Conservation (phyloP, 108 stramenopile species). For the Discostella stelligeroides region DNA sequence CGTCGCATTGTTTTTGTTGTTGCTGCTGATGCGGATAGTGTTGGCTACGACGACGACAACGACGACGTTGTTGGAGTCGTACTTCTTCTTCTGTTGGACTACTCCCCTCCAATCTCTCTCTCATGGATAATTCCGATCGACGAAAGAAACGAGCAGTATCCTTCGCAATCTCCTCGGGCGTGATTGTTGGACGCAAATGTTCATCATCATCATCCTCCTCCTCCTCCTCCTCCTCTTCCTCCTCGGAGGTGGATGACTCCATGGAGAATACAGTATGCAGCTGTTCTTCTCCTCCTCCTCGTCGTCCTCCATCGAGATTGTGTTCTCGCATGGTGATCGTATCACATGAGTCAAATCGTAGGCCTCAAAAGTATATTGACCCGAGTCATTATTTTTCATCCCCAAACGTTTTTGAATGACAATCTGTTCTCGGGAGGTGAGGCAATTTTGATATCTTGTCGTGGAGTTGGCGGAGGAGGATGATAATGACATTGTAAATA, state of each 20-base stretch:
- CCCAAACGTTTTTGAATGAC: not conserved
- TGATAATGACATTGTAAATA: not conserved
- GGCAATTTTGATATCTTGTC: not conserved
- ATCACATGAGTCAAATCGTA: constrained; percentile 35
- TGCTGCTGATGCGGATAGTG: too few relatives aligned
- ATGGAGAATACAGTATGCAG: not conserved
- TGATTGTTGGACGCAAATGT: not conserved
- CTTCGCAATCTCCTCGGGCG: constrained; percentile 21
- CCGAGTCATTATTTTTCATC: not conserved
- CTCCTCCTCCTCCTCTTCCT: too few relatives aligned
- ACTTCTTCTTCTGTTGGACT: not conserved
- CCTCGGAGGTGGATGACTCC: constrained; percentile 10
- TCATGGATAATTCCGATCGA: constrained; percentile 25
- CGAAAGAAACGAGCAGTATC: constrained; percentile 48
- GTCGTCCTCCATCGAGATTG: not conserved
- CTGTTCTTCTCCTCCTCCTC: constrained; percentile 3
- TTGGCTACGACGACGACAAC: constrained; percentile 1
- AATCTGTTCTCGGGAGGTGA: constrained; percentile 2
- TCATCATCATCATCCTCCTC: too few relatives aligned
- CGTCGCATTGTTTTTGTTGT: not conserved
- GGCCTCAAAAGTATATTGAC: constrained; percentile 26
- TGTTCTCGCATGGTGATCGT: too few relatives aligned
- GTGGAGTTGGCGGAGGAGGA: not conserved
- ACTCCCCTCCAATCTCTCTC: constrained; percentile 5
- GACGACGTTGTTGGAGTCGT: not conserved